Base-by-base conservation (phyloP, 2,329 filamentous ascomycete genomes). In the Colletotrichum kahawae region DNA sequence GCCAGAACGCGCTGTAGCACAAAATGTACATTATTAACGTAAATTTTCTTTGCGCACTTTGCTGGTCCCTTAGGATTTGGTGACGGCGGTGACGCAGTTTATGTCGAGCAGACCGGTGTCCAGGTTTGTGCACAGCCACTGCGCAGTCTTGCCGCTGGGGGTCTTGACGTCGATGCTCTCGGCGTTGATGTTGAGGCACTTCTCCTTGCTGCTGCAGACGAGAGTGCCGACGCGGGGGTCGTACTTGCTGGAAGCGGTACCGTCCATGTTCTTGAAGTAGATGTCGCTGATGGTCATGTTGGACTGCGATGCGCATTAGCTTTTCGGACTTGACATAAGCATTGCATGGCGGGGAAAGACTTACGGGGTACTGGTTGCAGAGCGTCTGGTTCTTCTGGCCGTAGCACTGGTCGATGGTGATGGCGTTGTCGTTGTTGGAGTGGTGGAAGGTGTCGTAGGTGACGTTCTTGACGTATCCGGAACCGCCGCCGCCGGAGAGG, bases 391-490 rank as follows among this genome's bases (percentile, higher is more conserved):
- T 76, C 71, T 75, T 74, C 36, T 75, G 63, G 27, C 75, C 71
- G 36, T 77, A 76, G 66, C 76, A 77, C 66, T 77, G 76, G 33
- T 76, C 67, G 16, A 77, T 76, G 3, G 70, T 76, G 84, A 86
- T 77, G 80, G 83, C 56, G 78, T 83, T 68, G 79, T 93, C 92
- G 76, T 93, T 92, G 75, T 93, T 92, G 43, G 87, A 82, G 75
- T 92, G 86, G 48, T 84, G 80, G 84, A 94, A 92, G 5, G 85
- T 87, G 72, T 93, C 90, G 80, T 93, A 94, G 1, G 92, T 94
- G 75, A 94, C 88, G 80, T 94, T 94, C 72, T 86, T 87, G 62
- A 94, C 92, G 51, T 86, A 85, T 31, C 93, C 74, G 0, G 76
- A 70, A 21, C 92, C 92, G 21, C 92, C 92, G n/a, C 92, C 92